Percentiles rank a stretch among this genome's conserved stretches.
phyloP scores from a whole-genome alignment of 225 moss, liverwort and hornwort species.

The Climacium dendroides region DNA sequence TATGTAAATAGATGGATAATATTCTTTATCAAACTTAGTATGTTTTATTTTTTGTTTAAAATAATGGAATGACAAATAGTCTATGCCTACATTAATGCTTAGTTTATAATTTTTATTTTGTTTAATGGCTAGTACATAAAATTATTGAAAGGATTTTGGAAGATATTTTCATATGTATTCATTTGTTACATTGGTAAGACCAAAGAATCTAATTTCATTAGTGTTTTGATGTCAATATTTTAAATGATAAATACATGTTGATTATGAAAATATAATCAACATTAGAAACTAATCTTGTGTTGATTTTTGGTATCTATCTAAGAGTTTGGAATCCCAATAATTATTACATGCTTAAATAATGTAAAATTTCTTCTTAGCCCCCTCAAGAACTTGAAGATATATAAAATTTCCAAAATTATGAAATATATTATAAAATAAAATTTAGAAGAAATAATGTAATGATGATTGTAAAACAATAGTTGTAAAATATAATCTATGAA shows the following conservation, averaged over 20 bases:
- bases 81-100: neutral
- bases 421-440: neutral
- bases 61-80: neutral
- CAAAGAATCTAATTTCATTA: neutral
- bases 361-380: neutral
- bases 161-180: neutral
- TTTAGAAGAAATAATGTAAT: neutral
- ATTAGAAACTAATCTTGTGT: neutral
- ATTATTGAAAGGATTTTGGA: neutral
- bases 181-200: neutral
- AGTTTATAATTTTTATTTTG: neutral
- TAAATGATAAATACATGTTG: neutral
- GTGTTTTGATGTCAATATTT: neutral
- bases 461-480: neutral
- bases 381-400: neutral
- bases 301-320: neutral
- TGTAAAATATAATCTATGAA: neutral
- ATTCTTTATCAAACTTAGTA: neutral
- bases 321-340: neutral
- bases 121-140: neutral
- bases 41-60: neutral
- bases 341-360: neutral
- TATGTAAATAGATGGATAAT: neutral
- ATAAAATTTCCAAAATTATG: neutral
- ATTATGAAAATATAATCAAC: neutral